Evolutionary conservation across 2,329 filamentous ascomycete genomes (phyloP).

Genomic region (Cladophialophora psammophila): DNA sequence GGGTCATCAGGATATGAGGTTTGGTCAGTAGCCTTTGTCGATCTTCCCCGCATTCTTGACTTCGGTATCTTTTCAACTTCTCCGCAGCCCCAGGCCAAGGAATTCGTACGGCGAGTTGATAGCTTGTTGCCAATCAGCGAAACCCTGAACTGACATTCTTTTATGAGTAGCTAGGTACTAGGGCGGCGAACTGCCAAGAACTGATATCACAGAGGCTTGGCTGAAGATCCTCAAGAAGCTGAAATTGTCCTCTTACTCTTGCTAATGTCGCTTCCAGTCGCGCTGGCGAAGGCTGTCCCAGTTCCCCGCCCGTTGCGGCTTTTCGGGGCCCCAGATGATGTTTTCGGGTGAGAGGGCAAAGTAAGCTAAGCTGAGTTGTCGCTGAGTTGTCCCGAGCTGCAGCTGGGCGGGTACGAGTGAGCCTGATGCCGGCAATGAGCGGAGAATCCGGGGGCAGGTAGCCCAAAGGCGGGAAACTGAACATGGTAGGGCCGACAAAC

Average conservation of each 20-base stretch:
- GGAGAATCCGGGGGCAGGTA: background rate
- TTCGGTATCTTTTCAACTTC: background rate
- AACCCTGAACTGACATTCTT: background rate
- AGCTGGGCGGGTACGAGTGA: background rate
- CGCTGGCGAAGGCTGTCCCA: background rate
- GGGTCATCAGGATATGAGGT: background rate
- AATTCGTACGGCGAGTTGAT: background rate
- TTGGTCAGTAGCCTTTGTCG: background rate
- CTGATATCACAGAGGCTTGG: background rate
- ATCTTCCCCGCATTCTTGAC: background rate
- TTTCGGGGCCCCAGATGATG: background rate
- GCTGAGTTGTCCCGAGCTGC: background rate
- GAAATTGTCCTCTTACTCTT: background rate
- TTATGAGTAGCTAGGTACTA: background rate
- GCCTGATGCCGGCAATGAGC: background rate
- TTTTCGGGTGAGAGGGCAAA: background rate
- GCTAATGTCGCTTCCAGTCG: background rate
- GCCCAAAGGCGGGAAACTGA: background rate
- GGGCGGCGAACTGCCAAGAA: background rate
- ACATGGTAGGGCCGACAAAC: background rate
- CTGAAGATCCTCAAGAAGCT: background rate
- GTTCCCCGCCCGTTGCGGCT: background rate
- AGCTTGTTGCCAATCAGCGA: background rate
- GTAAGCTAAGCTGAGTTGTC: background rate
- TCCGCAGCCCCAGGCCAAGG: background rate